These are phyloP conservation scores for Saccharomyces hybrid DNA, from an alignment of 1,139 yeast species.

Conservation along the genomic window DNA sequence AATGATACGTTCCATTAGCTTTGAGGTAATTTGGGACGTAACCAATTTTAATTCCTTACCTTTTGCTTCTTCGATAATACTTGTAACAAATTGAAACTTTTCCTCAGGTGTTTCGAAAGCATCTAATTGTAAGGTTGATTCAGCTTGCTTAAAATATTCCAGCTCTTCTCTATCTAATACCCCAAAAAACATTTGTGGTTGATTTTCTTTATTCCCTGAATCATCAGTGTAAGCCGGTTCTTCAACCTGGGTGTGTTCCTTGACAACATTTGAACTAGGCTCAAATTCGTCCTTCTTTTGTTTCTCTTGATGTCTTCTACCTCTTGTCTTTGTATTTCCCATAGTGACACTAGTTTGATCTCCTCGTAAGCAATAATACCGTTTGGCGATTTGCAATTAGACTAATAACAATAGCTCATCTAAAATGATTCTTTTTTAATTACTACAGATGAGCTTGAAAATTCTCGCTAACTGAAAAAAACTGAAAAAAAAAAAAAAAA, in stretches of 20 bases:
- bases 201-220: not conserved
- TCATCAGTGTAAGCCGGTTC: constrained; percentile 2
- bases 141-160: constrained; percentile 89
- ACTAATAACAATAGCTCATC: not conserved
- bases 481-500: not conserved
- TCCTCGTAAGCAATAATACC: not conserved
- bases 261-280: constrained; percentile 11
- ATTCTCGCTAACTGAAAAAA: not conserved
- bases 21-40: constrained; percentile 91
- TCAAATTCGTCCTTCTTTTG: constrained; percentile 27
- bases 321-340: constrained; percentile 44
- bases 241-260: constrained; percentile 4
- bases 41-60: constrained; percentile 91
- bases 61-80: constrained; percentile 75
- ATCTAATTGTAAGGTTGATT: constrained; percentile 71
- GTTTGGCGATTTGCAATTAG: too few species aligned
- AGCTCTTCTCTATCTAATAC: constrained; percentile 74
- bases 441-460: not conserved
- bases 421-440: not conserved
- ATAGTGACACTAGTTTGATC: not conserved
- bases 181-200: constrained; percentile 62
- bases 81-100: constrained; percentile 57
- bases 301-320: constrained; percentile 55
- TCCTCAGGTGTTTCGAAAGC: constrained; percentile 74
- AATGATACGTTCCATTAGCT: constrained; percentile 81